These are phyloP conservation scores for Termitomyces sp. DNA, from an alignment of 768 basidiomycete species.

Conservation along the genomic window DNA sequence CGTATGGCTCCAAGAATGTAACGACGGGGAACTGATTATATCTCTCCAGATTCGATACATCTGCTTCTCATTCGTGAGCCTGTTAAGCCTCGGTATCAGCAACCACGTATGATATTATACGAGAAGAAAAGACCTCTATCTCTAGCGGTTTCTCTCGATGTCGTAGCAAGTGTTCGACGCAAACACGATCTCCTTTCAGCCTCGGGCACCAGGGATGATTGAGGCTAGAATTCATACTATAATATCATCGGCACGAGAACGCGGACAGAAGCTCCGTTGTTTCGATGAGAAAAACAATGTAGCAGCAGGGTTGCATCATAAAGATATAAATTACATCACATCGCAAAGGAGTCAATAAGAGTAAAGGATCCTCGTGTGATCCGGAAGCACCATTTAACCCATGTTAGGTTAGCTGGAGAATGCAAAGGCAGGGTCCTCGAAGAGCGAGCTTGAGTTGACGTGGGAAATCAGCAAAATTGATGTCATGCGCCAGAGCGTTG, in stretches of 20 bases:
- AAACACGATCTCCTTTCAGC: background rate
- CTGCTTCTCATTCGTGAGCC: background rate
- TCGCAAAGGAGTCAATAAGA: background rate
- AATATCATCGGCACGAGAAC: background rate
- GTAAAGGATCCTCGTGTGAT: background rate
- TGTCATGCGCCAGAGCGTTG: too few relatives aligned
- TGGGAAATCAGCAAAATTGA: too few relatives aligned
- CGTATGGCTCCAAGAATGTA: background rate
- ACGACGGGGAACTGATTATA: background rate
- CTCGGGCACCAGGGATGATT: too few relatives aligned
- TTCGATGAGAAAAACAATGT: background rate
- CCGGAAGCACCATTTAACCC: background rate
- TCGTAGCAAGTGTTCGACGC: background rate
- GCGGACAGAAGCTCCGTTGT: background rate
- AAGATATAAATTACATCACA: background rate
- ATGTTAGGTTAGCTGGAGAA: background rate
- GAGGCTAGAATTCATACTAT: background rate
- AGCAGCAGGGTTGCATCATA: background rate
- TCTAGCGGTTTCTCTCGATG: background rate
- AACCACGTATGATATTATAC: background rate
- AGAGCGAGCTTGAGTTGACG: background rate
- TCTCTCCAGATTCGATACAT: background rate
- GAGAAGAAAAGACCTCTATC: background rate
- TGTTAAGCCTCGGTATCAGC: background rate
- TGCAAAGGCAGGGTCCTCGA: background rate